A percentile compares a stretch with the other conserved stretches of the same genome.
These are phyloP conservation scores for Starmerella sirachaensis DNA, from an alignment of 805 yeast genomes.

Conservation along the genomic window DNA sequence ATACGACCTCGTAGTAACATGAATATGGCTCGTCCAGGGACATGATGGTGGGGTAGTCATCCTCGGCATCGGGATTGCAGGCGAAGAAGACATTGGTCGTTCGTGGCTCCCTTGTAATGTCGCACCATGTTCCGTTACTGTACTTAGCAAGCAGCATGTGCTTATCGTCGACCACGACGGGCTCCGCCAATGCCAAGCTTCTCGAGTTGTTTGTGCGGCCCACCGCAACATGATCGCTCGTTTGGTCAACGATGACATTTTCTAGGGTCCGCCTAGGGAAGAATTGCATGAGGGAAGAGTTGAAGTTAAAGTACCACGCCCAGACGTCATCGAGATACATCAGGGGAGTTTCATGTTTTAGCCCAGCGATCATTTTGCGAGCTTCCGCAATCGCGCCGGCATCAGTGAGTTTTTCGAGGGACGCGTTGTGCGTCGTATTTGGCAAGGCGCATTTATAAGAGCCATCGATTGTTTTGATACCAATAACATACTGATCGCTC, in stretches of 20 bases:
- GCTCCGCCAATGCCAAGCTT: too few relatives aligned
- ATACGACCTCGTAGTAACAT: conserved; percentile 19
- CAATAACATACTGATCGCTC: not conserved
- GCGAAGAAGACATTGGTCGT: conserved; percentile 43
- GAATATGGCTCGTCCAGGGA: conserved; percentile 16
- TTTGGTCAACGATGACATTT: too few relatives aligned
- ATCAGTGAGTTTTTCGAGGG: not conserved
- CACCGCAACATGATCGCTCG: too few relatives aligned
- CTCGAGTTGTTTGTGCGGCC: not conserved
- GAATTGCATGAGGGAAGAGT: conserved; percentile 8
- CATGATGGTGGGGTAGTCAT: not conserved
- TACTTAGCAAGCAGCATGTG: conserved; percentile 11
- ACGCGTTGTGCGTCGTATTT: not conserved
- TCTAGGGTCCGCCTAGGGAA: conserved; percentile 6
- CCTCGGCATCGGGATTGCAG: conserved; percentile 34
- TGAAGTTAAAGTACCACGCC: conserved; percentile 14
- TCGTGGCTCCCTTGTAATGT: conserved; percentile 43
- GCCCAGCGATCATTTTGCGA: not conserved
- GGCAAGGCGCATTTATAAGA: conserved; percentile 6
- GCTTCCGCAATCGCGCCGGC: not conserved
- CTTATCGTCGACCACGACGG: conserved; percentile 13
- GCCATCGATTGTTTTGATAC: not conserved
- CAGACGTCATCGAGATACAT: conserved; percentile 12
- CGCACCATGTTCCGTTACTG: conserved; percentile 47
- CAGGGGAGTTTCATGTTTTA: not conserved